A percentile compares a stretch with the other conserved stretches of the same genome.
phyloP scores from a whole-genome alignment of 1,284 basidiomycete genomes.

The Phaffia rhodozyma region DNA sequence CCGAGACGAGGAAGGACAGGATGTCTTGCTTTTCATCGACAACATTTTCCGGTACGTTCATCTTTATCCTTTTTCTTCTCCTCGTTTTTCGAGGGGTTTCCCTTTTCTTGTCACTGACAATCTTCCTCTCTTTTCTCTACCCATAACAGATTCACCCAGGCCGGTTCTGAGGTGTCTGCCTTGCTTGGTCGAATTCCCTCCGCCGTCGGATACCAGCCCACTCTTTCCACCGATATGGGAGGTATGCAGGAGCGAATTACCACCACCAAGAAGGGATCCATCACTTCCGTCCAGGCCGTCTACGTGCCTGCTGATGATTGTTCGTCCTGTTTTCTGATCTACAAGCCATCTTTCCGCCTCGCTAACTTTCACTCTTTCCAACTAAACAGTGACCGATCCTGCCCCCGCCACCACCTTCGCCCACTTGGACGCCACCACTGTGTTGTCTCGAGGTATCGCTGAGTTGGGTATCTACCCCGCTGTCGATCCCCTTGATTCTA shows the following conservation, averaged over 20 bases:
- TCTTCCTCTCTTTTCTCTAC: slow-evolving; percentile 19
- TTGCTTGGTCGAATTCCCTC: slow-evolving; percentile 99
- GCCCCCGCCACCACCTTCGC: slow-evolving; percentile 98
- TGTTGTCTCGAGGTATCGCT: slow-evolving; percentile 96
- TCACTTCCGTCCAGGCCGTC: slow-evolving; percentile 98
- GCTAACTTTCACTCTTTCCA: not conserved
- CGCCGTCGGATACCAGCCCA: slow-evolving; percentile 99
- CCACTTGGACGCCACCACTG: slow-evolving; percentile 98
- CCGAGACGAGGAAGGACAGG: slow-evolving; percentile 99
- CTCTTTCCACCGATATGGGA: slow-evolving; percentile 99
- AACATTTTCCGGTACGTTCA: slow-evolving; percentile 77
- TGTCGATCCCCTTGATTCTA: slow-evolving; percentile 97
- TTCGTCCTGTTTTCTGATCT: not conserved
- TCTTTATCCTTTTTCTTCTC: slow-evolving; percentile 2
- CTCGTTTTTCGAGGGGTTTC: too few relatives aligned
- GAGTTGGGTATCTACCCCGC: slow-evolving; percentile 99
- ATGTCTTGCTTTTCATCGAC: slow-evolving; percentile 99
- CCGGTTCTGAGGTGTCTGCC: slow-evolving; percentile 99
- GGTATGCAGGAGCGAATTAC: slow-evolving; percentile 99
- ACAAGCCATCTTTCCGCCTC: not conserved
- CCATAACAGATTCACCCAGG: slow-evolving; percentile 70
- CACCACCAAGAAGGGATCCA: slow-evolving; percentile 99
- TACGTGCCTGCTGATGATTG: slow-evolving; percentile 98
- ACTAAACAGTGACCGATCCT: slow-evolving; percentile 69
- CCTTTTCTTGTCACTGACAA: slow-evolving; percentile 22